phyloP scores from a whole-genome alignment of 345 rosid species.

The Geranium brycei region DNA sequence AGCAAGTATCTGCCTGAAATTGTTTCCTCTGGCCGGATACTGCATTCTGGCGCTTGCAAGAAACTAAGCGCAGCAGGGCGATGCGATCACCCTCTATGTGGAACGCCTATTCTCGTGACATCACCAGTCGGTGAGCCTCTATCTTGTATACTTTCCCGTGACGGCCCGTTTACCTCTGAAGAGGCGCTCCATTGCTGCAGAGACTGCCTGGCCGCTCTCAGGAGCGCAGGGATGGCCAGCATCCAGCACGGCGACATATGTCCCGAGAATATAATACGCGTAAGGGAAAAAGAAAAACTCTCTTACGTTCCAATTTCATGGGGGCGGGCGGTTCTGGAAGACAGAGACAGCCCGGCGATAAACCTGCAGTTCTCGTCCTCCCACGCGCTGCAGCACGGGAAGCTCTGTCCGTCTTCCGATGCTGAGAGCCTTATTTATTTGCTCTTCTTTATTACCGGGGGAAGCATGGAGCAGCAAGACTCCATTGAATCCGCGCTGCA shows the following conservation, averaged over 20 bases:
- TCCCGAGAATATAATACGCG: slow-evolving; percentile 40
- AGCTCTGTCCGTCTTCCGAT: slow-evolving; percentile 55
- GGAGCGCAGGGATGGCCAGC: slow-evolving; percentile 36
- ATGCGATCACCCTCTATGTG: slow-evolving; percentile 54
- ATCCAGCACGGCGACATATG: slow-evolving; percentile 53
- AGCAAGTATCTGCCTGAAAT: slow-evolving; percentile 41
- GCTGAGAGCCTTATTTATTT: slow-evolving; percentile 52
- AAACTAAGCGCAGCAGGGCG: slow-evolving; percentile 34
- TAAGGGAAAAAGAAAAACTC: slow-evolving; percentile 15
- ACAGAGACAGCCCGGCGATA: slow-evolving; percentile 44
- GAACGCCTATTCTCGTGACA: slow-evolving; percentile 50
- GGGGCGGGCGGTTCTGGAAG: slow-evolving; percentile 62
- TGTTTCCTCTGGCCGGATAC: slow-evolving; percentile 36
- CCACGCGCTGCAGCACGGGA: slow-evolving; percentile 53
- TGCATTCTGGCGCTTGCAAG: slow-evolving; percentile 42
- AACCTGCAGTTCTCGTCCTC: slow-evolving; percentile 53
- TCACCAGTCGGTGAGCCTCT: slow-evolving; percentile 50
- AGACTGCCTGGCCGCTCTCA: slow-evolving; percentile 41
- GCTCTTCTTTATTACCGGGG: slow-evolving; percentile 35
- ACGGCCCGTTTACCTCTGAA: slow-evolving; percentile 27
- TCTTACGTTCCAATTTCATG: slow-evolving; percentile 32
- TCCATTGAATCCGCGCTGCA: slow-evolving; percentile 57
- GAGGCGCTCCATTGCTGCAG: slow-evolving; percentile 46
- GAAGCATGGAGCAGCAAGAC: slow-evolving; percentile 38
- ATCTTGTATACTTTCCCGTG: slow-evolving; percentile 25